These are phyloP conservation scores for Schizopora paradoxa DNA, from an alignment of 1,284 basidiomycete genomes.

Conservation along the genomic window DNA sequence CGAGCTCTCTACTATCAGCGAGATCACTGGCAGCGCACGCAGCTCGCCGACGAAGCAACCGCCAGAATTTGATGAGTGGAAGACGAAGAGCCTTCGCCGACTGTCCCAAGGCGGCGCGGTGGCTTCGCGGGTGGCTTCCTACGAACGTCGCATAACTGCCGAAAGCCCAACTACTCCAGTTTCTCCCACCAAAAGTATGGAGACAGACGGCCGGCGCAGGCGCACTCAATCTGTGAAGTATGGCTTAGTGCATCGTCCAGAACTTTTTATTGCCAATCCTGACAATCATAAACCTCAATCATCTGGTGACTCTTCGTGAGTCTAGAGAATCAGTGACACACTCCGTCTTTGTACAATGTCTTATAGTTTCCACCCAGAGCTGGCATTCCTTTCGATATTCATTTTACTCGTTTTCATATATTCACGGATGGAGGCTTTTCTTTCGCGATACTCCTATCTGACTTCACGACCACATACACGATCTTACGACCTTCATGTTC, in stretches of 20 bases:
- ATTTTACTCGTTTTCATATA: conserved; percentile 1
- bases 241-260: conserved; percentile 49
- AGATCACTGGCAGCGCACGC: no score
- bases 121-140: conserved; percentile 35
- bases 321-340: conserved; percentile 18
- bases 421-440: no score
- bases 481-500: no score
- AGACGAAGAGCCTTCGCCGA: no score
- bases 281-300: conserved; percentile 34
- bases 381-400: conserved; percentile 1
- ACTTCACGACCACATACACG: no score
- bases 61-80: no score
- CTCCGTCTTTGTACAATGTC: conserved; percentile 14
- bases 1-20: no score
- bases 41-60: no score
- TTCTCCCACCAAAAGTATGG: background rate
- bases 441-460: no score
- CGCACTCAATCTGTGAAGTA: conserved; percentile 46
- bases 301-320: conserved; percentile 6
- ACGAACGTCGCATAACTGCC: conserved; percentile 33
- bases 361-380: conserved; percentile 14
- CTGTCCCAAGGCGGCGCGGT: conserved; percentile 28
- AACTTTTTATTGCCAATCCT: conserved; percentile 59
- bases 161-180: background rate
- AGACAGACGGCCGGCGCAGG: conserved; percentile 25